A percentile compares a stretch with the other conserved stretches of the same genome.
Evolutionary conservation across 768 basidiomycete species (phyloP).

Genomic region (Coprinellus aureogranulatus): DNA sequence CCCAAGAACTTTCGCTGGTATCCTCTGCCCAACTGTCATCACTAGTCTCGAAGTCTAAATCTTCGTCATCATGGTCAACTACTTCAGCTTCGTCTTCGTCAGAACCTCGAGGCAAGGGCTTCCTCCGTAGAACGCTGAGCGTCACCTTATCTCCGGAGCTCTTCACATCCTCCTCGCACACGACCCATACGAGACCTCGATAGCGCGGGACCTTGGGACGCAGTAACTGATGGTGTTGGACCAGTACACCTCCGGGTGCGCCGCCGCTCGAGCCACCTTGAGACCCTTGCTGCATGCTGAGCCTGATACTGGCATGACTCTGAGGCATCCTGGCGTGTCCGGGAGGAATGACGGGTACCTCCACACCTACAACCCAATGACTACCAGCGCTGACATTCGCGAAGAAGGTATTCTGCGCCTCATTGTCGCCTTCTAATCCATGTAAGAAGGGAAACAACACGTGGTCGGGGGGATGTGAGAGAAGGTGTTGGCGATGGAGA

Average conservation of each 20-base stretch:
- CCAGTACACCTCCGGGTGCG: neutral
- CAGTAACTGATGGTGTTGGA: constrained; percentile 17
- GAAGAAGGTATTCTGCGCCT: constrained; percentile 82
- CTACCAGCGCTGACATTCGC: constrained; percentile 29
- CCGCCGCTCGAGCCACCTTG: too few relatives aligned
- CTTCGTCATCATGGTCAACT: constrained; percentile 9
- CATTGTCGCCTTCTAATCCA: constrained; percentile 78
- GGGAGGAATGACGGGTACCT: neutral
- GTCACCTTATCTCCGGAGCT: constrained; percentile 33
- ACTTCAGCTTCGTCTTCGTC: constrained; percentile 7
- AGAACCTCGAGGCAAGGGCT: constrained; percentile 23
- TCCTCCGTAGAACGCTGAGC: constrained; percentile 32
- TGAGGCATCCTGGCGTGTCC: neutral
- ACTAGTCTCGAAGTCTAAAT: neutral
- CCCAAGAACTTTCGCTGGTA: neutral
- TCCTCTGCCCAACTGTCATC: too few relatives aligned
- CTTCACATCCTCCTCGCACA: constrained; percentile 67
- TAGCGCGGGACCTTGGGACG: constrained; percentile 39
- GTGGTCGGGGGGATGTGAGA: constrained; percentile 73
- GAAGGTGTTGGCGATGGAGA: constrained; percentile 61
- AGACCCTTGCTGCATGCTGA: too few relatives aligned
- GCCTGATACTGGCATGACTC: neutral
- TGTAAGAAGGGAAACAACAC: constrained; percentile 88
- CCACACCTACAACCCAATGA: constrained; percentile 3
- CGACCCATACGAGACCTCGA: constrained; percentile 82